These are phyloP conservation scores for Pisolithus marmoratus DNA, from an alignment of 768 basidiomycete genomes.

Conservation along the genomic window DNA sequence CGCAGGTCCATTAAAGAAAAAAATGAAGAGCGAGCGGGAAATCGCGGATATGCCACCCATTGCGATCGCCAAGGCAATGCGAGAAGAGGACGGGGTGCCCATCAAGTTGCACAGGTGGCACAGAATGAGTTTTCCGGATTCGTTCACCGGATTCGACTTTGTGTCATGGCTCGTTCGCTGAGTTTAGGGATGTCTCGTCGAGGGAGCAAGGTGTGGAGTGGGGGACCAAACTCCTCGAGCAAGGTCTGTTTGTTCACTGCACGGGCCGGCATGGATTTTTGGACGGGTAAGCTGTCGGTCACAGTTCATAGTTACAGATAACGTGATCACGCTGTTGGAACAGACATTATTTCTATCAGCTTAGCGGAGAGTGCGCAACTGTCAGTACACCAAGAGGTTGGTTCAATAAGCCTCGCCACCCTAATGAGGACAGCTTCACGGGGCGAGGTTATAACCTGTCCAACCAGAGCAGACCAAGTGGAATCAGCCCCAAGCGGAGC, in stretches of 20 bases:
- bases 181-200: constrained; percentile 84
- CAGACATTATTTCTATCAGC: constrained; percentile 85
- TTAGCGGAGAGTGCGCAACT: constrained; percentile 72
- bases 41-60: constrained; percentile 59
- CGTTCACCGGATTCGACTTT: constrained; percentile 86
- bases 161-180: constrained; percentile 89
- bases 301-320: not conserved
- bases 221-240: constrained; percentile 70
- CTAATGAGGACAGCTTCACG: constrained; percentile 37
- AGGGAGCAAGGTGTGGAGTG: constrained; percentile 75
- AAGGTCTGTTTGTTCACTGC: constrained; percentile 84
- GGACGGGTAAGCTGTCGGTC: constrained; percentile 58
- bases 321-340: constrained; percentile 3
- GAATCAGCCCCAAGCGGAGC: constrained; percentile 38
- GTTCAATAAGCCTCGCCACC: constrained; percentile 52
- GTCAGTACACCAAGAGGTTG: constrained; percentile 66
- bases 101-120: constrained; percentile 89
- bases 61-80: constrained; percentile 77
- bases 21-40: constrained; percentile 73
- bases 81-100: constrained; percentile 75
- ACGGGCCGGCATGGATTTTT: constrained; percentile 74
- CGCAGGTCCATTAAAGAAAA: constrained; percentile 68
- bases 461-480: constrained; percentile 29
- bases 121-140: constrained; percentile 61
- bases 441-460: constrained; percentile 33